These are phyloP conservation scores for Talinum fruticosum DNA, from an alignment of 148 eudicot genomes.

Conservation along the genomic window DNA sequence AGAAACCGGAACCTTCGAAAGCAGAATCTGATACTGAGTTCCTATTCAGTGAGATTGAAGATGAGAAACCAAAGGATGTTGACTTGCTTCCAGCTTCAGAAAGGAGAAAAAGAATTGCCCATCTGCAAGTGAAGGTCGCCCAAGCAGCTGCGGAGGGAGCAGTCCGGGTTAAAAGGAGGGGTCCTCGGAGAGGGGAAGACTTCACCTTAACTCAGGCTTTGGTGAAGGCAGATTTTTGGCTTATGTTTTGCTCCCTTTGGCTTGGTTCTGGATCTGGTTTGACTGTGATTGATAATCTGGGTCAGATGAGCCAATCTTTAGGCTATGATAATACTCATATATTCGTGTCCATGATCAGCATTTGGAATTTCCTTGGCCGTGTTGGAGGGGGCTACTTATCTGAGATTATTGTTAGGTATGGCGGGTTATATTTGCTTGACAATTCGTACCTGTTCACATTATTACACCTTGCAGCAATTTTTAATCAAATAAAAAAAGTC, in stretches of 20 bases:
- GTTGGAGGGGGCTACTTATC: conserved; percentile 97
- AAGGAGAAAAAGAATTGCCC: conserved; percentile 72
- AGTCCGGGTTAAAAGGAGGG: conserved; percentile 73
- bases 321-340: conserved; percentile 79
- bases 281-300: conserved; percentile 94
- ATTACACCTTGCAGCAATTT: not conserved
- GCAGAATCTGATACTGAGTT: conserved; percentile 51
- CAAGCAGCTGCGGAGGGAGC: conserved; percentile 98
- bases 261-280: conserved; percentile 96
- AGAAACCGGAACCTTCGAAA: conserved; percentile 37
- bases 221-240: conserved; percentile 96
- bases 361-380: conserved; percentile 98
- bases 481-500: too few relatives aligned
- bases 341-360: conserved; percentile 95
- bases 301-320: conserved; percentile 93
- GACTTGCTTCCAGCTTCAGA: conserved; percentile 74
- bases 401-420: conserved; percentile 80
- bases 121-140: conserved; percentile 63
- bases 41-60: conserved; percentile 83
- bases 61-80: conserved; percentile 56
- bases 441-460: not conserved
- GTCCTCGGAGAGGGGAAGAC: conserved; percentile 92
- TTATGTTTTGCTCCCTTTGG: conserved; percentile 72
- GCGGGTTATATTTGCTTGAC: not conserved
- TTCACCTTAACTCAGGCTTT: conserved; percentile 81